Evolutionary conservation across 371 early-diverging fungal species (phyloP), one percentile per base, ranked within the genome.

Genomic region (Mucor sp.): DNA sequence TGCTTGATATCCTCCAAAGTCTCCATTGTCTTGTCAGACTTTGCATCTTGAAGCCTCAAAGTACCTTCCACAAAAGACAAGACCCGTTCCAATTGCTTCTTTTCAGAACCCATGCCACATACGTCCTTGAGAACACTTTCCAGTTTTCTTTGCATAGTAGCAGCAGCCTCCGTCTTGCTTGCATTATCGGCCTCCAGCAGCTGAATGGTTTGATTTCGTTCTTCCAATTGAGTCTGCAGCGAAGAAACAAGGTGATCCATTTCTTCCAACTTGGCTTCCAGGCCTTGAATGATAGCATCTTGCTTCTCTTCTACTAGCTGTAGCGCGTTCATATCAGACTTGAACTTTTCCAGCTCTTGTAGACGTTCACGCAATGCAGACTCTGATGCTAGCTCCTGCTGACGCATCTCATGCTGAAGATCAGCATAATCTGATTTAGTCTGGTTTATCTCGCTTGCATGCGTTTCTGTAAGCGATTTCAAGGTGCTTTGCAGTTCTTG

Each of bases 241-340:
- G 67, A 64, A 30, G 15, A 21, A 0, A 74, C 60, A 4, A 78
- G 66, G 12, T 66, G 63, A 11, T 79, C 74, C 80, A 79, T 79
- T 15, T 78, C 79, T 17, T 58, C 67, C n/a, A 81, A 21, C 55
- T 83, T 81, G 0, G 28, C 6, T 25, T 83, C 81, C 0, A 81
- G 56, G 1, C 72, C 65, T 44, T 68, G 62, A 33, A 83, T 83
- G 27, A 83, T 72, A 9, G 55, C 65, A 56, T 81, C 78, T 69
- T 83, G 84, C 28, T 78, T 76, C n/a, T 72, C 74, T 41, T 79
- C 81, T 8, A 83, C 71, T 0, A 48, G 50, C 0, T 61, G 64
- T 11, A 83, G 58, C 3, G 69, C 72, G 39, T 66, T 64, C 0
- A 77, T 32, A 35, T 79, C 84, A 4, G 50, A 28, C 17, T 75